These are phyloP conservation scores for Globisporangium recalcitrans DNA, from an alignment of 352 stramenopile species.

Conservation along the genomic window DNA sequence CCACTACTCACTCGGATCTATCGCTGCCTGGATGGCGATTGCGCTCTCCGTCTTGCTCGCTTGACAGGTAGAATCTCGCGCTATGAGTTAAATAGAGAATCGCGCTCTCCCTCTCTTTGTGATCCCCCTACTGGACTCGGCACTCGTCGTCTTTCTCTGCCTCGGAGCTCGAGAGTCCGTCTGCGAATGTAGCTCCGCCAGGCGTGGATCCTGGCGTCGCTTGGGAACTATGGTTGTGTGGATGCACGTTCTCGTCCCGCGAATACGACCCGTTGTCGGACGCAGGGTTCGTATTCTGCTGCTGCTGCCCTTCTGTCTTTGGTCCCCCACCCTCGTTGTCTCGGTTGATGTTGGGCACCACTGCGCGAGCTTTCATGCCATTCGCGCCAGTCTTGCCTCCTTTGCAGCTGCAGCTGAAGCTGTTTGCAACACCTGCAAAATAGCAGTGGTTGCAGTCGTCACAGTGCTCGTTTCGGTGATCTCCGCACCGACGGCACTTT, in stretches of 20 bases:
- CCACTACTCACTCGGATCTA: neutral
- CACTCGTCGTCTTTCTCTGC: slow-evolving; percentile 56
- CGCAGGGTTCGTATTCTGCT: neutral
- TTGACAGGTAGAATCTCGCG: slow-evolving; percentile 2
- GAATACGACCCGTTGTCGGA: neutral
- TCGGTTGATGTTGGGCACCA: slow-evolving; percentile 36
- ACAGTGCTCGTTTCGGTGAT: slow-evolving; percentile 80
- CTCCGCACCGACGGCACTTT: slow-evolving; percentile 71
- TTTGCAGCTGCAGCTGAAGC: slow-evolving; percentile 77
- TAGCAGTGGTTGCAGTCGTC: slow-evolving; percentile 82
- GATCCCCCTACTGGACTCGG: slow-evolving; percentile 42
- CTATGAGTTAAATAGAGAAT: slow-evolving; percentile 1
- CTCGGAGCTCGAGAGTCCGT: slow-evolving; percentile 31
- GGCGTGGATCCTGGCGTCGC: neutral
- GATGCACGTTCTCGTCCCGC: slow-evolving; percentile 29
- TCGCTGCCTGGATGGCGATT: neutral
- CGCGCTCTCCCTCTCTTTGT: neutral
- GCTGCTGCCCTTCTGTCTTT: slow-evolving; percentile 2
- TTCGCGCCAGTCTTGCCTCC: slow-evolving; percentile 19
- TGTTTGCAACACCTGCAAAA: slow-evolving; percentile 81
- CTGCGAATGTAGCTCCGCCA: slow-evolving; percentile 10
- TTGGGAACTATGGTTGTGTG: slow-evolving; percentile 19
- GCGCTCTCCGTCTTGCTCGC: slow-evolving; percentile 5
- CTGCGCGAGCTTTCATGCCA: slow-evolving; percentile 39
- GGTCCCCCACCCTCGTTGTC: slow-evolving; percentile 6